Evolutionary conservation across 257 asterid species (phyloP).

Genomic region (Misopates orontium): DNA sequence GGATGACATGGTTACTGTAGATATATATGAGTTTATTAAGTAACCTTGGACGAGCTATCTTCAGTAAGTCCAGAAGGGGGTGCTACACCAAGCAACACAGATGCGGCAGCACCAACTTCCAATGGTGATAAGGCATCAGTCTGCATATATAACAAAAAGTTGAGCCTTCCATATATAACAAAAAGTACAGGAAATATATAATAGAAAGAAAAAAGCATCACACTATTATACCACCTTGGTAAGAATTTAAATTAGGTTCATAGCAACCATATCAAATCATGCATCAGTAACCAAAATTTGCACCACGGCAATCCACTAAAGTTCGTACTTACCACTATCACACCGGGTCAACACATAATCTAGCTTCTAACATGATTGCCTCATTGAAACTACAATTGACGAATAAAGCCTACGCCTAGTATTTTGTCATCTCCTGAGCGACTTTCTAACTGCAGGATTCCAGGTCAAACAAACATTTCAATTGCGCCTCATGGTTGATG

Average conservation of each 20-base stretch:
- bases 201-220: neutral
- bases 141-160: constrained; percentile 45
- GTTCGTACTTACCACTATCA: neutral
- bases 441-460: constrained; percentile 18
- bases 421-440: constrained; percentile 5
- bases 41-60: constrained; percentile 81
- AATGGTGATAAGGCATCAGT: constrained; percentile 54
- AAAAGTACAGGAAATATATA: constrained; percentile 2
- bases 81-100: constrained; percentile 86
- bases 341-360: neutral
- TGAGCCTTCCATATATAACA: constrained; percentile 14
- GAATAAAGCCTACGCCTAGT: too few relatives aligned
- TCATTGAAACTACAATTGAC: neutral
- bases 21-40: constrained; percentile 3
- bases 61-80: constrained; percentile 69
- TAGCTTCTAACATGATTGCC: neutral
- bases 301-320: neutral
- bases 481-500: constrained; percentile 4
- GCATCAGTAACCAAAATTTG: neutral
- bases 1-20: constrained; percentile 17
- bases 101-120: constrained; percentile 76
- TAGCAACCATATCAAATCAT: neutral
- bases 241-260: neutral
- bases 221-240: neutral
- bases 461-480: neutral